Evolutionary conservation across 805 yeast genomes (phyloP), one percentile per base, ranked within the genome.

Genomic region (Wickerhamiella vanderwaltii): DNA sequence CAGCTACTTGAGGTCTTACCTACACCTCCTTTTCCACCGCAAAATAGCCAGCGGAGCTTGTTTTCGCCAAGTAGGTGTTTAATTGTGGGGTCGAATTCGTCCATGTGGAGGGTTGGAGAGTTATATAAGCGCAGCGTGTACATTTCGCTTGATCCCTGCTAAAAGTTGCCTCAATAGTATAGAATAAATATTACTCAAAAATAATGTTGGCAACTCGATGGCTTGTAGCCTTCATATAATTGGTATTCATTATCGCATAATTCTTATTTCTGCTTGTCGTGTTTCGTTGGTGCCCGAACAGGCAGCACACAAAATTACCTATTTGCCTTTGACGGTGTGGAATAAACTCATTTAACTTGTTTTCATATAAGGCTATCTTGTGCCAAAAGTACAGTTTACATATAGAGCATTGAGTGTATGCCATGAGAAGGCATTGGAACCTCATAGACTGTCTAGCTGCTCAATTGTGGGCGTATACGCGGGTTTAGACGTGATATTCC

Each of bases 1-100:
- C 95, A 87, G 1, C 97, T 88, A 3, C 96, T 83, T 19, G 98
- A 91, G 48, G 99, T 91, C 61, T 91, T 91, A 55, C 99, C 99
- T 22, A 91, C 99, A 64, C 99, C 99, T 61, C 99, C 99, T 68
- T 91, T 91, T 52, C 99, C 99, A 51, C 99, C 99, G 33, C 88
- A 97, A 56, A 91, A 91, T 48, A 91, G 79, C 99, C 99, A 91
- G 57, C 82, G 83, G 57, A 91, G 72, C 9, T 80, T 46, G 40
- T 54, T 58, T 45, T 64, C 68, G 45, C 66, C 67, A 6, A 66
- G 50, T 29, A 66, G 52, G 38, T 62, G 59, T 39, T 65, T 57
- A 22, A 66, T 51, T n/a, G 67, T 64, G 20, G 68, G 67, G 18
- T 62, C 67, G 23, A 22, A n/a, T 28, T 31, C 18, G 13, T 6